phyloP scores from a whole-genome alignment of 805 yeast species.

The Cyberlindnera americana region DNA sequence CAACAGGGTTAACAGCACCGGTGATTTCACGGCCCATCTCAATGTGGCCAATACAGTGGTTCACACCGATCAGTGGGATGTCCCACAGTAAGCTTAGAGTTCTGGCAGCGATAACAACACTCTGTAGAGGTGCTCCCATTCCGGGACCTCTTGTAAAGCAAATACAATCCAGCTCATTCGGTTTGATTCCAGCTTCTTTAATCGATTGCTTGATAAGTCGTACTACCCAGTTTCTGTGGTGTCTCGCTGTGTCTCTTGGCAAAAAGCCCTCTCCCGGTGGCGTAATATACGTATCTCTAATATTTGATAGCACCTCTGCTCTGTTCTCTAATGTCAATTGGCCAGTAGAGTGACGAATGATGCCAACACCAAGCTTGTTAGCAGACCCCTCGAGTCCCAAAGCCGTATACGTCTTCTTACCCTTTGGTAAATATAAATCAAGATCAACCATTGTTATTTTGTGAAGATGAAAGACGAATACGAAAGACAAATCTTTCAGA shows the following conservation, averaged over 20 bases:
- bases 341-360: constrained; percentile 72
- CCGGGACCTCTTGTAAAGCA: constrained; percentile 99
- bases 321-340: constrained; percentile 50
- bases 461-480: too few relatives aligned
- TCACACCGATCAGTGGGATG: constrained; percentile 88
- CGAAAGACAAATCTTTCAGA: too few relatives aligned
- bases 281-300: constrained; percentile 90
- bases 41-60: constrained; percentile 96
- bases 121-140: constrained; percentile 97
- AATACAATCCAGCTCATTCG: constrained; percentile 63
- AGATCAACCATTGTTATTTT: constrained; percentile 47
- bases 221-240: constrained; percentile 93
- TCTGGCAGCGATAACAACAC: constrained; percentile 90
- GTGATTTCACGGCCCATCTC: constrained; percentile 99
- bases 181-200: constrained; percentile 50
- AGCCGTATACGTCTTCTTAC: constrained; percentile 56
- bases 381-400: constrained; percentile 97
- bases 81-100: constrained; percentile 76
- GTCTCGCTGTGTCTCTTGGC: constrained; percentile 95
- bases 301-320: constrained; percentile 80
- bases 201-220: constrained; percentile 68
- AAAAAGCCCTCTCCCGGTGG: constrained; percentile 99
- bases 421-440: constrained; percentile 41
- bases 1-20: constrained; percentile 97
- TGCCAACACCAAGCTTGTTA: constrained; percentile 92